phyloP scores from a whole-genome alignment of 75 land plant genomes.

The Pinus tabuliformis region DNA sequence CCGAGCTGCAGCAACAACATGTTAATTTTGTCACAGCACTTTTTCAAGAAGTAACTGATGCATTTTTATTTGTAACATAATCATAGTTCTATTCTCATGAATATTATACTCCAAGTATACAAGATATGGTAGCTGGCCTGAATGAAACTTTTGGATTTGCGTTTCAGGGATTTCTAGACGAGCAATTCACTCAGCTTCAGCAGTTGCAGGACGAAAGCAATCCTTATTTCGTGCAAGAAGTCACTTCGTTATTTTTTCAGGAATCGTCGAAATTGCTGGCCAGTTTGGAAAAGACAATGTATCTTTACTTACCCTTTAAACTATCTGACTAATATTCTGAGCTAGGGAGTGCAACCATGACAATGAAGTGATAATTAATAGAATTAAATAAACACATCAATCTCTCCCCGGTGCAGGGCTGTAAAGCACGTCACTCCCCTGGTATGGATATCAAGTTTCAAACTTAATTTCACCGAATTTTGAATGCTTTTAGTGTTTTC shows the following conservation, averaged over 20 bases:
- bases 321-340: too few relatives aligned
- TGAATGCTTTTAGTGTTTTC: not conserved
- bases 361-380: too few relatives aligned
- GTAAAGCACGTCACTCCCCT: too few relatives aligned
- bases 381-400: too few relatives aligned
- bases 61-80: not conserved
- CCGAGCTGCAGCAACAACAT: not conserved
- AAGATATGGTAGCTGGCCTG: too few relatives aligned
- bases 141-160: too few relatives aligned
- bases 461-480: too few relatives aligned
- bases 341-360: too few relatives aligned
- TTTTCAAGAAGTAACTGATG: not conserved
- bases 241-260: conserved; percentile 55
- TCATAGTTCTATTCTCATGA: too few relatives aligned
- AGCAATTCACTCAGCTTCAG: conserved; percentile 71
- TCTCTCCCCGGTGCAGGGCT: too few relatives aligned
- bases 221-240: conserved; percentile 83
- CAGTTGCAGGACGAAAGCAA: conserved; percentile 70
- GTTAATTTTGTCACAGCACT: not conserved
- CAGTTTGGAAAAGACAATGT: conserved; percentile 65
- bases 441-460: too few relatives aligned
- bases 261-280: conserved; percentile 52
- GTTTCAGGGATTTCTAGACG: conserved; percentile 73
- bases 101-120: too few relatives aligned
- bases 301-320: conserved; percentile 4